Evolutionary conservation across 148 eudicot genomes (phyloP), one percentile per base, ranked within the genome.

Genomic region (Dianthus caryophyllus): DNA sequence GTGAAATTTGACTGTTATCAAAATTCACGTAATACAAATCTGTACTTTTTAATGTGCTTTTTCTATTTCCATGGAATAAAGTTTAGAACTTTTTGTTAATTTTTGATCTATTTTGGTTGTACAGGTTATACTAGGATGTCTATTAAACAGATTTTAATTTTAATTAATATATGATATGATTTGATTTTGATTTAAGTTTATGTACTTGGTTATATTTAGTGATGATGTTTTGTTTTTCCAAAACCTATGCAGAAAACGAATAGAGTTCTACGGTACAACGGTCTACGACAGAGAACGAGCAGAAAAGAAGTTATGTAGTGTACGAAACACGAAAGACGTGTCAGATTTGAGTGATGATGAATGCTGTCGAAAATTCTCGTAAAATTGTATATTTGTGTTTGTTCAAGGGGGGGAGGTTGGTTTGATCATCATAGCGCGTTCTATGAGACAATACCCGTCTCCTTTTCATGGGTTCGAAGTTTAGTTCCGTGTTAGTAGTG

Each of bases 371-470:
- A 33, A 44, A 8, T 73, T 43, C 66, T 20, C 73, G 69, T 77
- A 69, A 78, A n/a, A 33, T 74, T 66, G 79, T 77, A 58, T 70
- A 75, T 74, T 54, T 68, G 72, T 74, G 51, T 53, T 61, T 39
- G 54, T 43, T 57, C 57, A 54, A 9, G 11, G 44, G 12, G n/a
- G n/a, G n/a, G n/a, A n/a, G n/a, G n/a, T n/a, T n/a, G n/a, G 10
- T 41, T 33, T 7, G 38, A 5, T 41, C 6, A 38, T 65, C 54
- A 29, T 48, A 66, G 66, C 27, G 29, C 67, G 59, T 48, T 68
- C 83, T 81, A 76, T 75, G 64, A 76, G 73, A 79, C n/a, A n/a
- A n/a, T n/a, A n/a, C n/a, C 73, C 61, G 71, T 76, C 75, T 76
- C 69, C 20, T 57, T 29, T 33, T 33, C n/a, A 33, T 33, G 38